Conservation (phyloP, 129 eudicot genomes). For the Sambucus nigra region DNA sequence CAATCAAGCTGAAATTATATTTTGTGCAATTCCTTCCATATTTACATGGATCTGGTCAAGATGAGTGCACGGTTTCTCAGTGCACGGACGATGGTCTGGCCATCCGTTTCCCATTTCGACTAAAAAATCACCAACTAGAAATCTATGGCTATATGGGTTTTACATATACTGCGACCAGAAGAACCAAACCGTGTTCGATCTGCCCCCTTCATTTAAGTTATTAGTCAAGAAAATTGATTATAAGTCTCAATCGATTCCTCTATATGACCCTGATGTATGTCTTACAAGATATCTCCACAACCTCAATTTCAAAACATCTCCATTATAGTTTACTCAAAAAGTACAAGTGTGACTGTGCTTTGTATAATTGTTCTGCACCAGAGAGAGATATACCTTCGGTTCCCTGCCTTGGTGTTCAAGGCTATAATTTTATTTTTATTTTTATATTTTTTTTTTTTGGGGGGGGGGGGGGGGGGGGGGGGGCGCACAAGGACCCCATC, state of each 20-base stretch:
- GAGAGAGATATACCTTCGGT: not conserved
- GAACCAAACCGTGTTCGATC: constrained; percentile 12
- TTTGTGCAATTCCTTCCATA: too few relatives aligned
- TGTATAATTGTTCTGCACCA: too few relatives aligned
- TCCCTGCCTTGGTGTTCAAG: constrained; percentile 1
- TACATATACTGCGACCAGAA: constrained; percentile 13
- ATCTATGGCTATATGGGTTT: constrained; percentile 29
- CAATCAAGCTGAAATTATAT: too few relatives aligned
- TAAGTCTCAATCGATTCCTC: constrained; percentile 2
- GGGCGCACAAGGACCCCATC: too few relatives aligned
- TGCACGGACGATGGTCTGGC: constrained; percentile 12
- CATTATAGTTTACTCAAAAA: not conserved
- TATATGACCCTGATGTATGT: constrained; percentile 6
- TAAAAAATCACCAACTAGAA: constrained; percentile 18
- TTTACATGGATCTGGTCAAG: too few relatives aligned
- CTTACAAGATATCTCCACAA: constrained; percentile 13
- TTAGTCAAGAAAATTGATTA: not conserved
- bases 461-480: too few relatives aligned
- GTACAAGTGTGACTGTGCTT: too few relatives aligned
- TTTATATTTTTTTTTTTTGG: too few relatives aligned
- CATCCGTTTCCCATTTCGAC: constrained; percentile 28
- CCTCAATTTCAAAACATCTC: constrained; percentile 9
- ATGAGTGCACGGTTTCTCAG: constrained; percentile 18
- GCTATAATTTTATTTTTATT: not conserved
- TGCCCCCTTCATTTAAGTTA: constrained; percentile 15